Evolutionary conservation across 176 grass and related monocot species (phyloP), one percentile per base, ranked within the genome.

Genomic region (Bonia amplexicaulis): DNA sequence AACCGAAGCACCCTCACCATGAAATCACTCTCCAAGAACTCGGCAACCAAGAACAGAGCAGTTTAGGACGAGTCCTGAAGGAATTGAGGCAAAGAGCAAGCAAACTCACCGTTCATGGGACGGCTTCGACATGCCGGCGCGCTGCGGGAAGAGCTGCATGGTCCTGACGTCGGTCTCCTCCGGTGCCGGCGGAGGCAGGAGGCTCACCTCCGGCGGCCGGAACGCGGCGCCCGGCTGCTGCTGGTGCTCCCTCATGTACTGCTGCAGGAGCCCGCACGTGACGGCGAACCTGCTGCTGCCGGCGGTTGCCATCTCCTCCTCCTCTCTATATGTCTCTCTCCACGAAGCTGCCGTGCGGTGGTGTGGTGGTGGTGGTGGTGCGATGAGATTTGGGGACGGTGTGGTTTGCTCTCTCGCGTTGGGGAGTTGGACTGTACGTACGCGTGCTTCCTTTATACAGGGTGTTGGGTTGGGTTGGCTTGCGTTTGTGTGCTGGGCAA

Each of bases 101-200:
- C 5, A 14, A 23, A 12, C 72, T 67, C 15, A 76, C 82, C 27
- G 25, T n/a, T 84, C n/a, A 2, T 27, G 31, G 0, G 60, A 12
- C 6, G 12, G 11, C 54, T n/a, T 10, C 55, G 76, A 39, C 9
- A 2, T 1, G 51, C 19, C 65, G 40, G 19, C 47, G 15, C 49
- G 59, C 29, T 82, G 52, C 44, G 90, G 87, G 76, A 92, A 89
- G 31, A 92, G 74, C 44, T 83, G 73, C 83, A 85, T 82, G 12
- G 74, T 82, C 53, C 55, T 71, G 1, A 1, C 16, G 41, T 80
- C 84, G 9, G 5, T 19, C 39, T 6, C 41, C 17, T 2, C n/a
- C 54, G 25, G 15, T 29, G 63, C 42, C 9, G 46, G 46, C 16
- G 82, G 42, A 7, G 29, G 27, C 27, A 84, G n/a, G 35, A 63